Evolutionary conservation across 352 stramenopile species (phyloP).

Genomic region (Phytophthora sojae): DNA sequence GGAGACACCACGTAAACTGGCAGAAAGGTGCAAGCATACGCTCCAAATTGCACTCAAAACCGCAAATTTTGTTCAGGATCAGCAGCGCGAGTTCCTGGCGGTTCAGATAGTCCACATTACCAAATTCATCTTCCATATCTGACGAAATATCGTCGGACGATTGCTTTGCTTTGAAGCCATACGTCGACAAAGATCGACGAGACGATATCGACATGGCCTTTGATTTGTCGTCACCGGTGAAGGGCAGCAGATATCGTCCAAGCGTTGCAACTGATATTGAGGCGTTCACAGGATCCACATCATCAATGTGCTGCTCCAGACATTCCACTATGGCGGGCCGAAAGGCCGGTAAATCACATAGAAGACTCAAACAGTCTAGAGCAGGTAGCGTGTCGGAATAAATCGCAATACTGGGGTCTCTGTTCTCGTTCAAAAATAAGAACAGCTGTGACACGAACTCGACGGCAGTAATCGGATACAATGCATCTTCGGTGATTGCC

Average conservation of each 20-base stretch:
- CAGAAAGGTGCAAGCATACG: conserved; percentile 80
- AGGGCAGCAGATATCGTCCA: conserved; percentile 78
- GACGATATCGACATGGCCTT: conserved; percentile 82
- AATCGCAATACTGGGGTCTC: conserved; percentile 72
- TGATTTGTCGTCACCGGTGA: conserved; percentile 58
- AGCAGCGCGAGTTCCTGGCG: conserved; percentile 79
- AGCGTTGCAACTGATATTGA: conserved; percentile 81
- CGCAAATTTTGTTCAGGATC: conserved; percentile 85
- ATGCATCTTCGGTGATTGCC: conserved; percentile 55
- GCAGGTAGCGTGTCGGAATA: conserved; percentile 82
- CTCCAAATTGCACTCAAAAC: conserved; percentile 75
- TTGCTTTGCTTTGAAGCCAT: conserved; percentile 68
- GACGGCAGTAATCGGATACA: conserved; percentile 61
- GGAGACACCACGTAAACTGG: conserved; percentile 80
- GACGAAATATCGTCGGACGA: conserved; percentile 38
- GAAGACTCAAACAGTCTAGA: conserved; percentile 73
- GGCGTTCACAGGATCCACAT: conserved; percentile 66
- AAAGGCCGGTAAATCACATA: conserved; percentile 73
- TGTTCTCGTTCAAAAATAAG: conserved; percentile 82
- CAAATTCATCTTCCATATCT: conserved; percentile 75
- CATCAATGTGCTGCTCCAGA: conserved; percentile 70
- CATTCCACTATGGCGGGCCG: conserved; percentile 64
- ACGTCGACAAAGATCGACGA: conserved; percentile 72
- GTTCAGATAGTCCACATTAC: conserved; percentile 78
- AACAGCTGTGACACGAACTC: conserved; percentile 77